Base-by-base conservation (phyloP, 306 rosid species). In the Arachis hypogaea region DNA sequence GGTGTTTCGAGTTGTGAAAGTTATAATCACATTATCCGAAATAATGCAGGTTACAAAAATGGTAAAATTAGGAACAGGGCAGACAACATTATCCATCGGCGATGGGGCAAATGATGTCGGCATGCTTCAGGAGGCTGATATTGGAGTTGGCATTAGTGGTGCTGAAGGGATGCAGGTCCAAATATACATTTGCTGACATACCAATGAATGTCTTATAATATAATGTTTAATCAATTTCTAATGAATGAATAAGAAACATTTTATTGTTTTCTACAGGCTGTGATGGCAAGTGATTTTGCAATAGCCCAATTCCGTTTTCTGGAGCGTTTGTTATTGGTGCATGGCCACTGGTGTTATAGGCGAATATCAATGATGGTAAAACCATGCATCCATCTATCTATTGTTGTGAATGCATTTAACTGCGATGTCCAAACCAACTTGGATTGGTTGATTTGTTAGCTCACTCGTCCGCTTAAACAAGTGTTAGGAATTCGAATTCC, bases 31-130 rank as follows among this genome's bases (percentile, higher is more conserved):
- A 64, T 54, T 8, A 40, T 43, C 68, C 18, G 8, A 68, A 71
- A 70, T 36, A 72, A 66, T 84, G 85, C 86, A 92, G 96, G 94
- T 92, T 62, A 87, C 98, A 3, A 86, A 78, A 74, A 73, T 92
- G 90, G 94, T 92, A 44, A 92, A 92, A 80, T 46, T 64, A 63
- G 83, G 80, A 83, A 88, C 96, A 3, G 90, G 96, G 51, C 86
- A 87, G 80, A 86, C 88, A 76, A 85, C 66, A n/a, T 80, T 92
- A 11, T 72, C 98, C 29, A 68, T 92, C n/a, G 98, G 98, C 50
- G 98, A 92, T 52, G 98, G 98, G 42, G 98, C 95, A n/a, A 90
- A 92, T 61, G 98, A 92, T 49, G 98, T 92, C 60, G 92, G 98
- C 74, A 92, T 92, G 98, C 92, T 92, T 85, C 98, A 90, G 65